Base-by-base conservation (phyloP, 352 stramenopile species). In the Pythium phragmitis region DNA sequence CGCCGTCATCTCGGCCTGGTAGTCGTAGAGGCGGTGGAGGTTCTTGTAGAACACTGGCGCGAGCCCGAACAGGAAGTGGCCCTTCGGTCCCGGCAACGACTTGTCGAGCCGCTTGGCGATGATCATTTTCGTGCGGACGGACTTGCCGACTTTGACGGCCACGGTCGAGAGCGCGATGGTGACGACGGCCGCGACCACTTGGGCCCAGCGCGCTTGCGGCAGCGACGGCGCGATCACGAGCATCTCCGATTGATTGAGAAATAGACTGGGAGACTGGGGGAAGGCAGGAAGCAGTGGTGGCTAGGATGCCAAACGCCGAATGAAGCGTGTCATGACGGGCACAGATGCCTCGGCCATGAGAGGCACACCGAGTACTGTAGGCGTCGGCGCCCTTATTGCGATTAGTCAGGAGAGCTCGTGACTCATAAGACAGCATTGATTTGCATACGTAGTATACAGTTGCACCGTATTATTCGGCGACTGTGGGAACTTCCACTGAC, bases 11-110 rank as follows among this genome's bases (percentile, higher is more conserved):
- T 80, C 72, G 45, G 80, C 56, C 56, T 63, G 57, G 58, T 81
- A 86, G 52, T 88, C 55, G 53, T 86, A 86, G 30, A 88, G 83
- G 23, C 70, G 73, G 39, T 79, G 30, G 28, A 74, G 73, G 33
- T 88, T 75, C 39, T 73, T 71, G 52, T 80, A 69, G 50, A 82
- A 80, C n/a, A 46, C 57, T 21, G 79, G 79, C 45, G 83, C 76
- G 36, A 79, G 82, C n/a, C 79, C 79, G 0, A 88, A 68, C 19
- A 88, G 39, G 33, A 69, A 79, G 7, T 69, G 65, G 28, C 79
- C 77, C 41, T 66, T 66, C 19, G 79, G 72, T 1, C 79, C 79
- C 0, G 47, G 52, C 12, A 88, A 30, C 30, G 74, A 69, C 19
- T 56, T 34, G 41, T 64, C 69, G 11, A 88, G 51, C 2, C 72